These are phyloP conservation scores for Lepraria neglecta DNA, from an alignment of 495 filamentous ascomycete species.

Conservation along the genomic window DNA sequence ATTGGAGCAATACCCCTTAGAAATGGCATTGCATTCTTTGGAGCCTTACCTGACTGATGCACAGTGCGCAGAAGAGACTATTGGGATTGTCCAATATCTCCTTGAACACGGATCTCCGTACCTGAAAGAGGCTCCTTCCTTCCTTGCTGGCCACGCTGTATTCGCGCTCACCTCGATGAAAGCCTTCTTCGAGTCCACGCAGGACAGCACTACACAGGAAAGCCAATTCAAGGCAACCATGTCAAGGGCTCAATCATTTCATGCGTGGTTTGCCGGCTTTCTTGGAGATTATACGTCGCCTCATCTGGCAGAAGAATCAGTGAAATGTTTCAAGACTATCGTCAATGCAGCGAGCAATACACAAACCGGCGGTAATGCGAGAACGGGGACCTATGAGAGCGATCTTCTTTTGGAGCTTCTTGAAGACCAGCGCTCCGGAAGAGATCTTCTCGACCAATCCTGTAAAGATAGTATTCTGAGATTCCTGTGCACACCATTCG, in stretches of 20 bases:
- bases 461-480: slow-evolving; percentile 63
- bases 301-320: slow-evolving; percentile 40
- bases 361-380: slow-evolving; percentile 51
- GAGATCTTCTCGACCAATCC: slow-evolving; percentile 59
- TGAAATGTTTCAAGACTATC: slow-evolving; percentile 56
- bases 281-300: slow-evolving; percentile 51
- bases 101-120: slow-evolving; percentile 61
- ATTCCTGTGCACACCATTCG: slow-evolving; percentile 68
- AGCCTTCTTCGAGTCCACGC: slow-evolving; percentile 60
- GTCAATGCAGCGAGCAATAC: slow-evolving; percentile 56
- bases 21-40: slow-evolving; percentile 82
- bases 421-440: slow-evolving; percentile 55
- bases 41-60: slow-evolving; percentile 70
- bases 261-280: slow-evolving; percentile 62
- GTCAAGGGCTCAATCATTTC: slow-evolving; percentile 59
- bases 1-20: slow-evolving; percentile 72
- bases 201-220: slow-evolving; percentile 67
- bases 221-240: slow-evolving; percentile 65
- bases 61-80: slow-evolving; percentile 84
- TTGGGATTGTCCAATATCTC: slow-evolving; percentile 83
- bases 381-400: slow-evolving; percentile 59
- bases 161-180: slow-evolving; percentile 68
- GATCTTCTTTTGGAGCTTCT: slow-evolving; percentile 68
- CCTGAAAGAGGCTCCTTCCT: slow-evolving; percentile 57
- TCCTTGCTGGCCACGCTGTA: slow-evolving; percentile 70